Evolutionary conservation across 2,329 filamentous ascomycete species (phyloP).

Genomic region (Paradendryphiella salina): DNA sequence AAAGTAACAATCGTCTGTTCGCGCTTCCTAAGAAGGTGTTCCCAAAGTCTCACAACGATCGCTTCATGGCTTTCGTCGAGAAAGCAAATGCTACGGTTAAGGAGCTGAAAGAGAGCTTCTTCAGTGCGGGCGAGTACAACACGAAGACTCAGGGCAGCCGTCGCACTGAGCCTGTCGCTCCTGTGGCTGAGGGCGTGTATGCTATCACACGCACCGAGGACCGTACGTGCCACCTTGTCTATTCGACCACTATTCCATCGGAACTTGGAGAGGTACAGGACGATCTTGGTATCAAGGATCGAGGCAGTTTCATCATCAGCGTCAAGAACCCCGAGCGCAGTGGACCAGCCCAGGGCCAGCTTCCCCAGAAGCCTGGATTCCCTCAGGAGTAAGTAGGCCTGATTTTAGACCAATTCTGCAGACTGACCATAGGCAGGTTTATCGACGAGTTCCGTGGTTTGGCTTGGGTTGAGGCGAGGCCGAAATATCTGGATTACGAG

Average conservation of each 20-base stretch:
- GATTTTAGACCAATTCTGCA: neutral
- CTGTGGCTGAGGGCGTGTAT: slow-evolving; percentile 84
- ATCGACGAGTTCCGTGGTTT: slow-evolving; percentile 71
- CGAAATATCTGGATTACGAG: slow-evolving; percentile 72
- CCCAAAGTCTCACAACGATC: slow-evolving; percentile 67
- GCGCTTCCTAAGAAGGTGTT: slow-evolving; percentile 84
- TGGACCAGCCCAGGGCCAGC: slow-evolving; percentile 64
- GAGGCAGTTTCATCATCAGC: slow-evolving; percentile 77
- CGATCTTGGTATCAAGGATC: slow-evolving; percentile 70
- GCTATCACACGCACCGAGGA: slow-evolving; percentile 71
- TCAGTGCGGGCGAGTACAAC: slow-evolving; percentile 67
- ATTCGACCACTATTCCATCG: slow-evolving; percentile 74
- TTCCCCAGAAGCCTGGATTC: slow-evolving; percentile 70
- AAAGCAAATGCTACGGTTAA: slow-evolving; percentile 68
- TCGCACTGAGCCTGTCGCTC: slow-evolving; percentile 69
- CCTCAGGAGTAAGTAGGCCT: slow-evolving; percentile 63
- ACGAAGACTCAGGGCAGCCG: slow-evolving; percentile 75
- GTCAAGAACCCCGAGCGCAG: slow-evolving; percentile 77
- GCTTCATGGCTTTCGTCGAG: slow-evolving; percentile 82
- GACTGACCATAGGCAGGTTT: slow-evolving; percentile 53
- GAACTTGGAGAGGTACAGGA: slow-evolving; percentile 72
- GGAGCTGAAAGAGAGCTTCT: slow-evolving; percentile 72
- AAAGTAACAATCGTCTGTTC: slow-evolving; percentile 69
- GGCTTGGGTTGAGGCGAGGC: slow-evolving; percentile 74
- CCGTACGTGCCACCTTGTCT: slow-evolving; percentile 74